phyloP scores from a whole-genome alignment of 2,329 filamentous ascomycete genomes.

The Fragosphaeria purpurea region DNA sequence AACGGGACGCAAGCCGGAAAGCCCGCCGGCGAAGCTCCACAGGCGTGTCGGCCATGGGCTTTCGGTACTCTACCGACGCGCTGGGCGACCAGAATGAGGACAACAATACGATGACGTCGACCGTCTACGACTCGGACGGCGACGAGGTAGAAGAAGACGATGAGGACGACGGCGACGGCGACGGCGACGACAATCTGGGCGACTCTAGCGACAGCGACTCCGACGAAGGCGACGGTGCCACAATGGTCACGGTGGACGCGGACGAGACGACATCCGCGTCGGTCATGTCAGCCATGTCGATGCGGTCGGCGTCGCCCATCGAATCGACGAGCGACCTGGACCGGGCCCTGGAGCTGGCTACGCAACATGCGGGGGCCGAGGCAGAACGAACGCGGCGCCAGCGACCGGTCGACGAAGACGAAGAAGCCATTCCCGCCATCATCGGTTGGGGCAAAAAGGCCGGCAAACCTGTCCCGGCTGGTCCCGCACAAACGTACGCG shows the following conservation, averaged over 20 bases:
- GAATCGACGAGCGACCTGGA: conserved; percentile 67
- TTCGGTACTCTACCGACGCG: conserved; percentile 22
- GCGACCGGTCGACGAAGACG: conserved; percentile 53
- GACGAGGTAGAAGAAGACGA: conserved; percentile 45
- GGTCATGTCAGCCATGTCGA: conserved; percentile 42
- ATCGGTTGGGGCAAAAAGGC: conserved; percentile 59
- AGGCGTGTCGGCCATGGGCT: conserved; percentile 34
- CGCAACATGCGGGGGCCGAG: conserved; percentile 52
- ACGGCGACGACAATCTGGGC: conserved; percentile 33
- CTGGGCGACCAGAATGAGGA: conserved; percentile 24
- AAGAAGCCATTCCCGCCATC: conserved; percentile 67
- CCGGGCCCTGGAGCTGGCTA: conserved; percentile 65
- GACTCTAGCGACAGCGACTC: conserved; percentile 48
- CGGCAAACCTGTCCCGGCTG: conserved; percentile 19
- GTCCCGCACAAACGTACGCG: not conserved
- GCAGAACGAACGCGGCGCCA: conserved; percentile 30
- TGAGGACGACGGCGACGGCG: conserved; percentile 44
- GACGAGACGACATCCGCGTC: conserved; percentile 58
- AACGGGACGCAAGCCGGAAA: conserved; percentile 55
- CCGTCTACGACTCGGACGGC: conserved; percentile 61
- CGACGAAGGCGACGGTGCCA: conserved; percentile 63
- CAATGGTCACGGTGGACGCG: conserved; percentile 74
- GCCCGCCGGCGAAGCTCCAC: conserved; percentile 49
- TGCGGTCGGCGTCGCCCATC: conserved; percentile 41
- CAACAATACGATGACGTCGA: conserved; percentile 63